A percentile compares a stretch with the other conserved stretches of the same genome.
Evolutionary conservation across 2,329 filamentous ascomycete species (phyloP).

Genomic region (Colletotrichum noveboracense): DNA sequence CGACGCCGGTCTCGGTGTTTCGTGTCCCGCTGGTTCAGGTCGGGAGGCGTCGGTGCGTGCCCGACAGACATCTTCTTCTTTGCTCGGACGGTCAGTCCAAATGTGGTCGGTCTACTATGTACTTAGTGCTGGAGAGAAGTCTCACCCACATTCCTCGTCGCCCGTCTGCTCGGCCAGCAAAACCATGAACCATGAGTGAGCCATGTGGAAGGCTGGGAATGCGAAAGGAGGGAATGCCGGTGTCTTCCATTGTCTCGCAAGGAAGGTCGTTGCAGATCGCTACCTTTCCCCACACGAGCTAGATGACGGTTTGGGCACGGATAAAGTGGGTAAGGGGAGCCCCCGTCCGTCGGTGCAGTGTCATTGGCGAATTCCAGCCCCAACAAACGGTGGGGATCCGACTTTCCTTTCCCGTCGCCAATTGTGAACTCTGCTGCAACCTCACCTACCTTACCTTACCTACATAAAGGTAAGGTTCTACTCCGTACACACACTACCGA

Average conservation of each 20-base stretch:
- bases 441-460: neutral
- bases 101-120: neutral
- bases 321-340: neutral
- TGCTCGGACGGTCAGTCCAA: neutral
- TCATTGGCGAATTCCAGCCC: too few relatives aligned
- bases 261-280: neutral
- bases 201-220: neutral
- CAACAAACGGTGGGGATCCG: neutral
- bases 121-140: neutral
- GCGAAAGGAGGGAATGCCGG: neutral
- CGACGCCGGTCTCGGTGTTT: neutral
- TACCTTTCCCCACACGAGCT: constrained; percentile 4
- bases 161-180: neutral
- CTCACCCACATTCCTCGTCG: neutral
- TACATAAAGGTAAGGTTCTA: neutral
- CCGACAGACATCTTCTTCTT: neutral
- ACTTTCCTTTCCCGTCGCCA: too few relatives aligned
- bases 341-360: too few relatives aligned
- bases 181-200: neutral
- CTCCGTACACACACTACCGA: neutral
- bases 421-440: constrained; percentile 15
- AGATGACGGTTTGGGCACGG: neutral
- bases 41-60: neutral
- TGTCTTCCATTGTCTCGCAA: neutral
- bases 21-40: neutral